These are phyloP conservation scores for Plantago rigida DNA, from an alignment of 305 asterid species.

Conservation along the genomic window DNA sequence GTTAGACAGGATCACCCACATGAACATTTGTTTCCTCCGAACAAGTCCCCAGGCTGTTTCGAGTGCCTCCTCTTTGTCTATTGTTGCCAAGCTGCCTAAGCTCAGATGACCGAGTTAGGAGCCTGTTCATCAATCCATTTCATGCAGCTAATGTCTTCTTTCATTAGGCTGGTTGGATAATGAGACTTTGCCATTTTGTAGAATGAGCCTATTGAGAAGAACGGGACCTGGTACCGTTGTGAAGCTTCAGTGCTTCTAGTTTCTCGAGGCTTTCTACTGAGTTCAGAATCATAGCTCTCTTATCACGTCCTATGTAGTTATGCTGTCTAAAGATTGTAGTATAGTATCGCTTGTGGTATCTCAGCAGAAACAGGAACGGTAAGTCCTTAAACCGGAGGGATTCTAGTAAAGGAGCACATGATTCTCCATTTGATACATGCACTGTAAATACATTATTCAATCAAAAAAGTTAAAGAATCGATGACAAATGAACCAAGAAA, in stretches of 20 bases:
- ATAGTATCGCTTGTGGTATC: conserved; percentile 17
- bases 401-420: conserved; percentile 26
- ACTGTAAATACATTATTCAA: conserved; percentile 24
- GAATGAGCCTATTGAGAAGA: conserved; percentile 41
- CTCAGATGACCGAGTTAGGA: conserved; percentile 37
- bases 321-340: neutral
- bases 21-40: conserved; percentile 31
- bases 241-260: conserved; percentile 18
- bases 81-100: conserved; percentile 34
- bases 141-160: conserved; percentile 28
- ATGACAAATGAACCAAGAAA: too few relatives aligned
- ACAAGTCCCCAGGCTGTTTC: conserved; percentile 44
- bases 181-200: conserved; percentile 33
- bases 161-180: conserved; percentile 22
- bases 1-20: conserved; percentile 44
- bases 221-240: conserved; percentile 26
- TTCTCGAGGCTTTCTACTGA: conserved; percentile 33
- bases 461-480: too few relatives aligned
- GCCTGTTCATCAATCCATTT: conserved; percentile 40
- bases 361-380: conserved; percentile 7
- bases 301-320: conserved; percentile 24
- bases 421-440: conserved; percentile 21
- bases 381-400: conserved; percentile 45
- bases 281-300: conserved; percentile 40
- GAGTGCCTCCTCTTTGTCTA: conserved; percentile 22